Evolutionary conservation across 441 rosid species (phyloP).

Genomic region (Erodium texanum): DNA sequence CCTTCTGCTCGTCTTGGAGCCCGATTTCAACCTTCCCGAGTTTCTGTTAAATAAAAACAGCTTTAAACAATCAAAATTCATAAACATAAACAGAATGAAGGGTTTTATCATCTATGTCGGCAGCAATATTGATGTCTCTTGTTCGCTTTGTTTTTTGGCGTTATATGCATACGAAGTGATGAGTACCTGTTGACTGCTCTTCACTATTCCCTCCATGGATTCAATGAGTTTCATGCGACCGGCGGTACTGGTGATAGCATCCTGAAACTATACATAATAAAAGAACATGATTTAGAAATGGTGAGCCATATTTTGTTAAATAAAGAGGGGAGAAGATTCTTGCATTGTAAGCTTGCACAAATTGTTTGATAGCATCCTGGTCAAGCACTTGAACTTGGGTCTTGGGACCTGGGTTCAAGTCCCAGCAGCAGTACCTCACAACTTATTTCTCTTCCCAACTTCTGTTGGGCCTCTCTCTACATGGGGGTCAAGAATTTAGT

Average conservation of each 20-base stretch:
- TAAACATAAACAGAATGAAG: not conserved
- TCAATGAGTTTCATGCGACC: constrained; percentile 58
- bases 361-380: too few relatives aligned
- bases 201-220: constrained; percentile 79
- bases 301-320: not conserved
- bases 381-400: too few relatives aligned
- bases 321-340: not conserved
- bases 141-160: too few relatives aligned
- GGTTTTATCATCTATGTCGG: too few relatives aligned
- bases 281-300: constrained; percentile 12
- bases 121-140: too few relatives aligned
- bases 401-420: too few relatives aligned
- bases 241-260: constrained; percentile 51
- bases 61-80: constrained; percentile 1
- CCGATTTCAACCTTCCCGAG: constrained; percentile 48
- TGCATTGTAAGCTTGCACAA: too few relatives aligned
- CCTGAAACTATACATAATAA: constrained; percentile 49
- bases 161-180: not conserved
- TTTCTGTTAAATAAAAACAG: constrained; percentile 42
- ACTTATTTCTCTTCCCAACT: too few relatives aligned
- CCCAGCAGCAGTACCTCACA: too few relatives aligned
- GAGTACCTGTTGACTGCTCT: constrained; percentile 69
- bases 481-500: too few relatives aligned
- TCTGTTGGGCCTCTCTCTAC: too few relatives aligned
- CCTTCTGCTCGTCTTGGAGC: constrained; percentile 54